These are phyloP conservation scores for Candida frijolesensis DNA, from an alignment of 1,139 yeast genomes.

Conservation along the genomic window DNA sequence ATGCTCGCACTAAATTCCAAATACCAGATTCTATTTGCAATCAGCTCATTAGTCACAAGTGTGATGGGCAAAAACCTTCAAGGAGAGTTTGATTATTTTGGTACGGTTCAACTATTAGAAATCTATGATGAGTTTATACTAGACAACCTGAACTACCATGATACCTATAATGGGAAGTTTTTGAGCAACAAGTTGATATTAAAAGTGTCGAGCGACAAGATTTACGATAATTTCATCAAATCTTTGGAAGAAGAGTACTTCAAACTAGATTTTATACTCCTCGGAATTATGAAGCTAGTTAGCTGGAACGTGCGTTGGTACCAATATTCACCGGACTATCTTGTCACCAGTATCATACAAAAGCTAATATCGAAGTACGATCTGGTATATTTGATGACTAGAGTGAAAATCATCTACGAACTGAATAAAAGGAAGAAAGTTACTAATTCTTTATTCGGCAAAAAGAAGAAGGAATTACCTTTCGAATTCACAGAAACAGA, in stretches of 20 bases:
- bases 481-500: conserved; percentile 36
- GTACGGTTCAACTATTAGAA: conserved; percentile 38
- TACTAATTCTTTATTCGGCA: conserved; percentile 16
- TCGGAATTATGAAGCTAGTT: conserved; percentile 35
- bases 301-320: conserved; percentile 50
- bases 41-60: conserved; percentile 44
- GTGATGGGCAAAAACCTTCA: conserved; percentile 34
- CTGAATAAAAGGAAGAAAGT: conserved; percentile 26
- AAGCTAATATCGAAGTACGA: conserved; percentile 37
- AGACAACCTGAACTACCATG: conserved; percentile 37
- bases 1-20: conserved; percentile 31
- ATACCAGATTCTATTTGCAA: conserved; percentile 38
- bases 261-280: conserved; percentile 36
- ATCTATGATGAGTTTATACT: conserved; percentile 45
- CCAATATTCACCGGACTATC: conserved; percentile 36
- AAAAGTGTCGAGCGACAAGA: conserved; percentile 22
- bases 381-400: conserved; percentile 32
- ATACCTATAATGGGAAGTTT: conserved; percentile 30
- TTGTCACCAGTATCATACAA: conserved; percentile 30
- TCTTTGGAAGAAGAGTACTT: conserved; percentile 32
- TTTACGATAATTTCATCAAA: conserved; percentile 27
- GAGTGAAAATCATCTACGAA: conserved; percentile 37
- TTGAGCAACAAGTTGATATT: conserved; percentile 40
- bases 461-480: conserved; percentile 13
- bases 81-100: conserved; percentile 45